Percentiles rank a stretch among this genome's conserved stretches.
Conservation (phyloP, 1,139 yeast genomes). For the Protomyces macrosporus region DNA sequence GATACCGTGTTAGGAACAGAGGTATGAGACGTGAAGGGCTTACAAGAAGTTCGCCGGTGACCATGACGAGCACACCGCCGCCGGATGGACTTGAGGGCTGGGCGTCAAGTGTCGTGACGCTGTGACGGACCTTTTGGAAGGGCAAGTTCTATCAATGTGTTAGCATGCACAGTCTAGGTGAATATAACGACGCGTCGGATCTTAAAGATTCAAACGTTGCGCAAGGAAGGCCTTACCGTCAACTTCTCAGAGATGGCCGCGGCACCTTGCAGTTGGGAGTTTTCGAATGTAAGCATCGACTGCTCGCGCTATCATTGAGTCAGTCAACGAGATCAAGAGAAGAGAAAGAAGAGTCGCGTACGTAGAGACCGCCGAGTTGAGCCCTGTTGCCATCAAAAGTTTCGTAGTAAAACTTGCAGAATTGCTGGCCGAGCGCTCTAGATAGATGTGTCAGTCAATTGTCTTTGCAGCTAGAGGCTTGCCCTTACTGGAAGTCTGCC, state of each 20-base stretch:
- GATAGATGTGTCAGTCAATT: neutral
- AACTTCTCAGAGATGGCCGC: constrained; percentile 87
- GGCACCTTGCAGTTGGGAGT: constrained; percentile 90
- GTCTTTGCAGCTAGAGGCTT: neutral
- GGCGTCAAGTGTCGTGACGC: constrained; percentile 91
- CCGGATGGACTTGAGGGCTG: constrained; percentile 86
- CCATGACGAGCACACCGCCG: constrained; percentile 95
- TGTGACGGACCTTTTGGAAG: constrained; percentile 85
- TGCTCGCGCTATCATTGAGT: constrained; percentile 60
- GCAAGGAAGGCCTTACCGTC: constrained; percentile 36
- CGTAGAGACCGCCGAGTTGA: constrained; percentile 86
- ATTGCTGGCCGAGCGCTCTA: constrained; percentile 25
- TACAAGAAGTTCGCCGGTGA: constrained; percentile 80
- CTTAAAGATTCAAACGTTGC: constrained; percentile 6
- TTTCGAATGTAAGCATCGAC: constrained; percentile 96
- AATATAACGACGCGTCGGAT: neutral
- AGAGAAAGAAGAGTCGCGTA: constrained; percentile 35
- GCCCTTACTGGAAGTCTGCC: constrained; percentile 22
- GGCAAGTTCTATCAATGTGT: constrained; percentile 52
- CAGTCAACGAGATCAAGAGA: constrained; percentile 8
- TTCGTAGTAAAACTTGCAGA: constrained; percentile 90
- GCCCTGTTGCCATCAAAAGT: constrained; percentile 91
- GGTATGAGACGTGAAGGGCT: constrained; percentile 33
- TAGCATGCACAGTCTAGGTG: neutral
- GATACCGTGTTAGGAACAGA: neutral